phyloP scores from a whole-genome alignment of 2,329 filamentous ascomycete species.

The Penicillium sp. region DNA sequence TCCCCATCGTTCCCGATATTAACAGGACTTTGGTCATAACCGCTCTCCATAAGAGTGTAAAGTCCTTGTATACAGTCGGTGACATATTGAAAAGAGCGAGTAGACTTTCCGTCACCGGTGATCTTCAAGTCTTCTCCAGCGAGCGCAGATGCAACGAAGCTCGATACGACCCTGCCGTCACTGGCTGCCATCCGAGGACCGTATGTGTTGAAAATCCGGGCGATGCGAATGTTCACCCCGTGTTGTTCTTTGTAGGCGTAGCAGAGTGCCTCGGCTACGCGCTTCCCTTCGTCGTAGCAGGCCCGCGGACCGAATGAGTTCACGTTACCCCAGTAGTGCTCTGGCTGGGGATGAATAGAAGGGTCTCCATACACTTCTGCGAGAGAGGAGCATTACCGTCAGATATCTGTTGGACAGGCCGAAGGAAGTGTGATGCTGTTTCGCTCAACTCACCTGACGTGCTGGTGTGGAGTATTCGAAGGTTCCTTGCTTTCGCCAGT shows the following conservation, averaged over 20 bases:
- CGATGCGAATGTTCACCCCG: conserved; percentile 31
- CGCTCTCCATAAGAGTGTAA: conserved; percentile 30
- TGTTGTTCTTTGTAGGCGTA: conserved; percentile 34
- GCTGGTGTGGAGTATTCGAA: conserved; percentile 33
- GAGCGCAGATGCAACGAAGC: conserved; percentile 33
- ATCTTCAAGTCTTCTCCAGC: conserved; percentile 27
- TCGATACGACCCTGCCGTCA: conserved; percentile 37
- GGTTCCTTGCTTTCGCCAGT: conserved; percentile 29
- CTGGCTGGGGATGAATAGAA: conserved; percentile 32
- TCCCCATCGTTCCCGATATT: conserved; percentile 36
- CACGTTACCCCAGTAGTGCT: conserved; percentile 43
- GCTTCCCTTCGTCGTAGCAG: conserved; percentile 49
- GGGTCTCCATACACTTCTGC: conserved; percentile 35
- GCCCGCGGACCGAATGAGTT: conserved; percentile 45
- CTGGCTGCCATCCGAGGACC: conserved; percentile 33
- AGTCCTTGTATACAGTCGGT: conserved; percentile 34
- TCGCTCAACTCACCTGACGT: conserved; percentile 26
- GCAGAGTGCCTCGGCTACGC: conserved; percentile 41
- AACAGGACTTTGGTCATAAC: conserved; percentile 25
- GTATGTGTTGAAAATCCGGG: conserved; percentile 40
- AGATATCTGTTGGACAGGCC: neutral
- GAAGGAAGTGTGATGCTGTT: too few relatives aligned
- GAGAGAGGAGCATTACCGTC: neutral
- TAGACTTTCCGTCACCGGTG: conserved; percentile 33
- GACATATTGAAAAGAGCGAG: conserved; percentile 36